These are phyloP conservation scores for Mortierella sp. DNA, from an alignment of 371 early-diverging fungal species.

Conservation along the genomic window DNA sequence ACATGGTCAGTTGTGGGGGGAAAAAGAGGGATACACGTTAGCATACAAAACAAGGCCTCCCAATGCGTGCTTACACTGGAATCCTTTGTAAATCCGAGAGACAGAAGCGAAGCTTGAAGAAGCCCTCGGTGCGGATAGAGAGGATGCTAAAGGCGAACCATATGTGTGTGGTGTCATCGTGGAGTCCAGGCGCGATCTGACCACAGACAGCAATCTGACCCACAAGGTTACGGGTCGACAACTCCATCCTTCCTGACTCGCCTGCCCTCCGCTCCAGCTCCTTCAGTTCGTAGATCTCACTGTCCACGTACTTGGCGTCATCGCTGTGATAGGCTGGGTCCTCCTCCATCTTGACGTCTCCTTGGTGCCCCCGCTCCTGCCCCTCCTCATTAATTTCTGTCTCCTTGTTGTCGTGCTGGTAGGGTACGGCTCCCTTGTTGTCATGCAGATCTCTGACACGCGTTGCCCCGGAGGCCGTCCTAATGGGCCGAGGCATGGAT, in stretches of 20 bases:
- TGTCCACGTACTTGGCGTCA: slow-evolving; percentile 27
- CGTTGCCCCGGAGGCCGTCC: background rate
- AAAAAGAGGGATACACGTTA: background rate
- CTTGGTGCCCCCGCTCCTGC: background rate
- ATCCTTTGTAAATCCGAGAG: slow-evolving; percentile 31
- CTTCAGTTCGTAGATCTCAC: slow-evolving; percentile 21
- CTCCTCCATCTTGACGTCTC: slow-evolving; percentile 14
- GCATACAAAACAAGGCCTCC: background rate
- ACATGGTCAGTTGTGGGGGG: background rate
- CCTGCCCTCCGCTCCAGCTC: slow-evolving; percentile 17
- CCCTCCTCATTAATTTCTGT: background rate
- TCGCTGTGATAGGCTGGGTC: slow-evolving; percentile 23
- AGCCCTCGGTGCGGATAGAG: slow-evolving; percentile 40
- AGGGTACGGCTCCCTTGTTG: background rate
- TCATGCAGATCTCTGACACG: background rate
- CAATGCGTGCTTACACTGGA: slow-evolving; percentile 24
- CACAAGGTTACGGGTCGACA: slow-evolving; percentile 40
- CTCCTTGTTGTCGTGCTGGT: background rate
- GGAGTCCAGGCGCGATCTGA: slow-evolving; percentile 26
- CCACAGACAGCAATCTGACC: slow-evolving; percentile 36
- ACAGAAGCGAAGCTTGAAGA: slow-evolving; percentile 41
- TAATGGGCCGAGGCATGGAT: slow-evolving; percentile 1
- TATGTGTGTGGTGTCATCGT: slow-evolving; percentile 27
- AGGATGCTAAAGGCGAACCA: slow-evolving; percentile 40
- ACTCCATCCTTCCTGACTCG: slow-evolving; percentile 12